A percentile compares a stretch with the other conserved stretches of the same genome.
phyloP scores from a whole-genome alignment of 2,329 filamentous ascomycete species.

The Xylariaceae sp. region DNA sequence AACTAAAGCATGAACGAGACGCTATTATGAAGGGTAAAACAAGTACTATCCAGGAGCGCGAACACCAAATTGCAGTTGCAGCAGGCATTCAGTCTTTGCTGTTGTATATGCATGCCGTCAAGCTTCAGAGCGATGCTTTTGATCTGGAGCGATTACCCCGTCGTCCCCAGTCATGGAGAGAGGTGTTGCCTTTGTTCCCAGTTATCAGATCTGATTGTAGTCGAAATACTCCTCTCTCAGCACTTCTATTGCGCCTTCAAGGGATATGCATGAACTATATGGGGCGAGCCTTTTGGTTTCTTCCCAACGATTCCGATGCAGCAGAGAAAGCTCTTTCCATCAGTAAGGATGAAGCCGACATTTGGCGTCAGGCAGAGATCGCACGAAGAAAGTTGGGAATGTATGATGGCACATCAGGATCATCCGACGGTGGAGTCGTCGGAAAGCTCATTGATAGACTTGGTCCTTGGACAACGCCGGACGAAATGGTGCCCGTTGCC shows the following conservation, averaged over 20 bases:
- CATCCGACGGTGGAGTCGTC: slow-evolving; percentile 27
- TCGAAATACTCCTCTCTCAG: slow-evolving; percentile 20
- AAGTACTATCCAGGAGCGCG: slow-evolving; percentile 18
- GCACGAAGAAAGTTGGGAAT: slow-evolving; percentile 25
- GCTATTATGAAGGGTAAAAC: slow-evolving; percentile 34
- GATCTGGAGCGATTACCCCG: slow-evolving; percentile 39
- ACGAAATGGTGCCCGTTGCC: slow-evolving; percentile 27
- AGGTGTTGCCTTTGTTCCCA: slow-evolving; percentile 25
- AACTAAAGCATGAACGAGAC: slow-evolving; percentile 52
- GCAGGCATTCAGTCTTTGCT: slow-evolving; percentile 30
- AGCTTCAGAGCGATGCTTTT: slow-evolving; percentile 42
- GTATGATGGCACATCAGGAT: slow-evolving; percentile 22
- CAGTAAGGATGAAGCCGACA: slow-evolving; percentile 27
- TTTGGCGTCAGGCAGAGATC: slow-evolving; percentile 27
- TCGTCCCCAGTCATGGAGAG: slow-evolving; percentile 33
- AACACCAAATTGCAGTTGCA: slow-evolving; percentile 27
- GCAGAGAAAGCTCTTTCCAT: slow-evolving; percentile 21
- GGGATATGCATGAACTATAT: slow-evolving; percentile 27
- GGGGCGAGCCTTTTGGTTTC: slow-evolving; percentile 24
- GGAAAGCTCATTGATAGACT: slow-evolving; percentile 32
- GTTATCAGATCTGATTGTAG: slow-evolving; percentile 25
- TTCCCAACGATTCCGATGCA: slow-evolving; percentile 21
- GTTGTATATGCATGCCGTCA: slow-evolving; percentile 48
- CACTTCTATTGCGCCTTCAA: slow-evolving; percentile 29
- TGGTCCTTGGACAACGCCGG: slow-evolving; percentile 30